Evolutionary conservation across 768 basidiomycete species (phyloP).

Genomic region (Kwoniella europaea): DNA sequence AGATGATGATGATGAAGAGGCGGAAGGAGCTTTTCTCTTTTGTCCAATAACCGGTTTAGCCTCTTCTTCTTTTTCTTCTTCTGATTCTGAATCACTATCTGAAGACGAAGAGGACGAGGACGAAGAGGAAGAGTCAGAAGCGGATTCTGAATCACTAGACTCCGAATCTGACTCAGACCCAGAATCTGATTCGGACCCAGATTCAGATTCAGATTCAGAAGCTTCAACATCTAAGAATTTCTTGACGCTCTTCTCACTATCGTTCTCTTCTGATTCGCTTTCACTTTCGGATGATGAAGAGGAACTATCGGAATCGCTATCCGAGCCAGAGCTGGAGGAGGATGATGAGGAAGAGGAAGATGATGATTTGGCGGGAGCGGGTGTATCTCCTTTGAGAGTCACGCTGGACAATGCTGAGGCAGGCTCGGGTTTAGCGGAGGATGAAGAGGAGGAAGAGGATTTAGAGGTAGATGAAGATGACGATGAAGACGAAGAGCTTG

Average conservation of each 20-base stretch:
- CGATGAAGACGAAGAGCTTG: slow-evolving; percentile 29
- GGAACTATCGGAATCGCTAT: slow-evolving; percentile 5
- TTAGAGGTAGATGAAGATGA: slow-evolving; percentile 19
- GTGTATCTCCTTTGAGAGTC: slow-evolving; percentile 16
- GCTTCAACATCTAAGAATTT: slow-evolving; percentile 39
- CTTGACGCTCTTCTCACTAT: slow-evolving; percentile 24
- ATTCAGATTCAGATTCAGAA: slow-evolving; percentile 15
- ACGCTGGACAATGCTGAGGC: slow-evolving; percentile 23
- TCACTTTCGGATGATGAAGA: slow-evolving; percentile 26
- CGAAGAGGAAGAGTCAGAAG: slow-evolving; percentile 12
- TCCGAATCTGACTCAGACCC: slow-evolving; percentile 14
- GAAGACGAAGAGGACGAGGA: slow-evolving; percentile 5
- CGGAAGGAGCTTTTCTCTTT: slow-evolving; percentile 49
- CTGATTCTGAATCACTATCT: slow-evolving; percentile 18
- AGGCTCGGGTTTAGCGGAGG: slow-evolving; percentile 4
- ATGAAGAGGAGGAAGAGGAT: slow-evolving; percentile 11
- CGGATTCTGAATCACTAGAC: slow-evolving; percentile 15
- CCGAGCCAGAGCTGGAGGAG: slow-evolving; percentile 24
- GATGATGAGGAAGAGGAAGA: slow-evolving; percentile 32
- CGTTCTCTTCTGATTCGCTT: slow-evolving; percentile 17
- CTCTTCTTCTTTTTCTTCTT: slow-evolving; percentile 14
- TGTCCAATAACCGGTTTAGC: slow-evolving; percentile 37
- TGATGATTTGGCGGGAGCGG: slow-evolving; percentile 15
- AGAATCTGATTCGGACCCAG: slow-evolving; percentile 13
- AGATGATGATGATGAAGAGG: slow-evolving; percentile 38